Conservation (phyloP, 2,329 filamentous ascomycete species). For the Cladosporium sp. region DNA sequence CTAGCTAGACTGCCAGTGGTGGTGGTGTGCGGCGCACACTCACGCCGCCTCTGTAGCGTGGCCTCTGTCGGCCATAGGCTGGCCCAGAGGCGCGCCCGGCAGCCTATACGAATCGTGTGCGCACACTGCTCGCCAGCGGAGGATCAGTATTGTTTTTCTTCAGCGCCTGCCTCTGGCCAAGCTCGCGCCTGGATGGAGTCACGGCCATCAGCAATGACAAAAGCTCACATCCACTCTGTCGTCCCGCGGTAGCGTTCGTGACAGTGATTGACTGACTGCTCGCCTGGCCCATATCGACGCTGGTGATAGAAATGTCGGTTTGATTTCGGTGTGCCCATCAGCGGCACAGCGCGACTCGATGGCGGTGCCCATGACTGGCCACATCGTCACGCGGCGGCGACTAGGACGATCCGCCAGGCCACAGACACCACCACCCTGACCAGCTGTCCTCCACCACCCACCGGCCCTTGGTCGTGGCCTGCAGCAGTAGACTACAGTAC, state of each 20-base stretch:
- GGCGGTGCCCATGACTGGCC: constrained; percentile 18
- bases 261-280: not conserved
- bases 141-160: constrained; percentile 2
- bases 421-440: not conserved
- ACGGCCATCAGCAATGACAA: not conserved
- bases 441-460: not conserved
- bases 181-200: not conserved
- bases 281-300: not conserved
- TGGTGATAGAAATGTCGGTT: constrained; percentile 9
- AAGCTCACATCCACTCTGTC: not conserved
- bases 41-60: not conserved
- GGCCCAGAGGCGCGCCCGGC: constrained; percentile 20
- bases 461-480: not conserved
- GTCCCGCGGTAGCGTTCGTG: constrained; percentile 3
- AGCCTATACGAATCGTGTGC: constrained; percentile 20
- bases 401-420: constrained; percentile 7
- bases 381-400: constrained; percentile 6
- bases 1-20: not conserved
- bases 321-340: constrained; percentile 15
- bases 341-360: constrained; percentile 15
- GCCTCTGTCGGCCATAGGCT: constrained; percentile 20
- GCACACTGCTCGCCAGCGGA: not conserved
- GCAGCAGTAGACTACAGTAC: not conserved
- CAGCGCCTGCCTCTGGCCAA: constrained; percentile 1
- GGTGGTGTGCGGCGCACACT: not conserved